Evolutionary conservation across 2,329 filamentous ascomycete genomes (phyloP).

Genomic region (Fusarium sororula): DNA sequence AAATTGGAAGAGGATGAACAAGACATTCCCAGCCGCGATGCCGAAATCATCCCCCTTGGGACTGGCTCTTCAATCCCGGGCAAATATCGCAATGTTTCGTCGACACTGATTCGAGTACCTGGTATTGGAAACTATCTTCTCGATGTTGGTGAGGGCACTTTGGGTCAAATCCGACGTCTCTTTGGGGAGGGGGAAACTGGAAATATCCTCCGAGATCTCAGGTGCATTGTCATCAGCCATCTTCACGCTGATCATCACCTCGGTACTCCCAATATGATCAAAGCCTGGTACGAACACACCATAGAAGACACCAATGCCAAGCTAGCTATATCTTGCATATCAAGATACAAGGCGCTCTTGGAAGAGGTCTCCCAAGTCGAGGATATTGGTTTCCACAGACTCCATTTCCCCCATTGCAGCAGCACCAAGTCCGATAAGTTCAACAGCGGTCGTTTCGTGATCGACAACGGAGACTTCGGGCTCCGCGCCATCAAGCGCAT

Average conservation of each 20-base stretch:
- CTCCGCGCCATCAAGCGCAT: constrained; percentile 74
- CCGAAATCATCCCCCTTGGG: constrained; percentile 86
- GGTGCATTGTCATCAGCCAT: constrained; percentile 92
- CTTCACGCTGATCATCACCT: constrained; percentile 96
- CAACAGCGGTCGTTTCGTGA: constrained; percentile 48
- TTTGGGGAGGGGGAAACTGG: constrained; percentile 72
- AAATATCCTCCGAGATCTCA: constrained; percentile 80
- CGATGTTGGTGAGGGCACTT: constrained; percentile 90
- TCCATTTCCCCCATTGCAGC: constrained; percentile 50
- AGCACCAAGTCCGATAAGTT: constrained; percentile 21
- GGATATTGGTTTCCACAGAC: constrained; percentile 72
- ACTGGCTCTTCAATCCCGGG: constrained; percentile 92
- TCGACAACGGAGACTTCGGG: constrained; percentile 62
- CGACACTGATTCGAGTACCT: constrained; percentile 84
- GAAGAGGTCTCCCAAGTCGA: constrained; percentile 83
- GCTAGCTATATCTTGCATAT: constrained; percentile 75
- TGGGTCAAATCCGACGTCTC: constrained; percentile 84
- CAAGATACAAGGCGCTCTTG: constrained; percentile 78
- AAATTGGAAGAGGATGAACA: constrained; percentile 62
- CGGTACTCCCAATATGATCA: constrained; percentile 82
- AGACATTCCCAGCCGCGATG: constrained; percentile 77
- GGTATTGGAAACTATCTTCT: constrained; percentile 88
- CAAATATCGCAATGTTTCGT: constrained; percentile 94
- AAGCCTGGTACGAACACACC: constrained; percentile 76
- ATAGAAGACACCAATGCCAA: constrained; percentile 50